Base-by-base conservation (phyloP, 73 alveolate species). In the Paramecium bursaria region DNA sequence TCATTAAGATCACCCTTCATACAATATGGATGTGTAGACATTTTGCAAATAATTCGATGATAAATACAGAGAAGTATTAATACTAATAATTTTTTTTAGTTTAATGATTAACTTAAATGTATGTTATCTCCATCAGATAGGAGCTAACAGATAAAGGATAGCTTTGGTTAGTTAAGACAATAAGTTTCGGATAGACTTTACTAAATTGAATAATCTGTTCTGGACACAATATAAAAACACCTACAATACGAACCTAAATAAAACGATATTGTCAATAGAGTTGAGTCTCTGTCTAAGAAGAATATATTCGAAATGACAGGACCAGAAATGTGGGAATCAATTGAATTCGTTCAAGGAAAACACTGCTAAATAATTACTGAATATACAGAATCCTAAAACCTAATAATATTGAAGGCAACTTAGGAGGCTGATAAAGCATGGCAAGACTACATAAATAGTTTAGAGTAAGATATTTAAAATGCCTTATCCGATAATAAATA, bases 291-390 rank as follows among this genome's bases (percentile, higher is more conserved):
- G 27, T 25, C 50, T 21, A 39, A 13, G 35, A 67, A 67, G 27
- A 67, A 67, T 39, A 67, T 67, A 14, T 67, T 67, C 44, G 82
- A 67, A n/a, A 67, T 67, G 82, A 67, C 47, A 2, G 33, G 44
- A 21, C 48, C 33, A 10, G 82, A 67, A 42, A 35, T 67, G 2
- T 25, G 14, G 7, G 82, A 67, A 17, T 39, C 42, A 19, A 9
- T 67, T 21, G 33, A 27, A 25, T 67, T 67, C 25, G 19, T 35
- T 0, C 21, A 42, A 42, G 82, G 82, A 15, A 67, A 67, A 67
- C 55, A 67, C 21, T 14, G 26, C 17, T 17, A 44, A 31, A 57
- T 39, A 67, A 35, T 67, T 35, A 35, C 26, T 39, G 19, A 67
- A n/a, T 39, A 39, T 7, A 42, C 35, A 21, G 17, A 67, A 14